phyloP scores from a whole-genome alignment of 1,284 basidiomycete genomes.

The Leucoagaricus sp. region DNA sequence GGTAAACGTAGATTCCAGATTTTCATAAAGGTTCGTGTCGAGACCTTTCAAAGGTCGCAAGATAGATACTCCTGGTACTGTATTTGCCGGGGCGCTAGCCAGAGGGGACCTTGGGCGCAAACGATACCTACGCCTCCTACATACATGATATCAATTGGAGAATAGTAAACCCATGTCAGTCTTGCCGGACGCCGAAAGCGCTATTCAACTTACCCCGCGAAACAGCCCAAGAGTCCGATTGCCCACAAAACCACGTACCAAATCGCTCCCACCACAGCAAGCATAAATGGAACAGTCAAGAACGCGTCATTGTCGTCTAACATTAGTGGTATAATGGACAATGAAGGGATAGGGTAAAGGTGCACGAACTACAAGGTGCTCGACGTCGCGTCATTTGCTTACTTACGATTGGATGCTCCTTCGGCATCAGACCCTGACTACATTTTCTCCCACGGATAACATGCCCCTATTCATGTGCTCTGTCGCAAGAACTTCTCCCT shows the following conservation, averaged over 20 bases:
- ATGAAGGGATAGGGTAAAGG: neutral
- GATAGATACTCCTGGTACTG: constrained; percentile 86
- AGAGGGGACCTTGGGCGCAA: constrained; percentile 66
- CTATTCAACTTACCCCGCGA: constrained; percentile 66
- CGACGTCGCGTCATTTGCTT: neutral
- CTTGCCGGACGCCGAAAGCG: constrained; percentile 15
- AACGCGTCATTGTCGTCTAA: constrained; percentile 6
- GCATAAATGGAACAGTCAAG: constrained; percentile 14
- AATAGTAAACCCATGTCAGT: no score
- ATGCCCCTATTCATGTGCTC: neutral
- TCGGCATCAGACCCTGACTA: neutral
- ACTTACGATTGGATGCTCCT: neutral
- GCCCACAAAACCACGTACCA: constrained; percentile 81
- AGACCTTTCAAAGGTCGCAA: constrained; percentile 90
- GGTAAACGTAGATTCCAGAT: constrained; percentile 86
- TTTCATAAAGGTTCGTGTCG: constrained; percentile 92
- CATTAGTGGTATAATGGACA: constrained; percentile 10
- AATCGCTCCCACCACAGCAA: constrained; percentile 51
- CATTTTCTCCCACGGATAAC: constrained; percentile 3
- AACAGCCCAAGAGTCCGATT: constrained; percentile 76
- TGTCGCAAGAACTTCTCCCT: neutral
- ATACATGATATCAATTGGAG: no score
- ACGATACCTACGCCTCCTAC: constrained; percentile 73
- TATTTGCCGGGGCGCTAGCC: constrained; percentile 46
- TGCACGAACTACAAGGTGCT: neutral